Conservation (phyloP, 2,329 filamentous ascomycete genomes). For the Aspergillus ochraceoroseus region DNA sequence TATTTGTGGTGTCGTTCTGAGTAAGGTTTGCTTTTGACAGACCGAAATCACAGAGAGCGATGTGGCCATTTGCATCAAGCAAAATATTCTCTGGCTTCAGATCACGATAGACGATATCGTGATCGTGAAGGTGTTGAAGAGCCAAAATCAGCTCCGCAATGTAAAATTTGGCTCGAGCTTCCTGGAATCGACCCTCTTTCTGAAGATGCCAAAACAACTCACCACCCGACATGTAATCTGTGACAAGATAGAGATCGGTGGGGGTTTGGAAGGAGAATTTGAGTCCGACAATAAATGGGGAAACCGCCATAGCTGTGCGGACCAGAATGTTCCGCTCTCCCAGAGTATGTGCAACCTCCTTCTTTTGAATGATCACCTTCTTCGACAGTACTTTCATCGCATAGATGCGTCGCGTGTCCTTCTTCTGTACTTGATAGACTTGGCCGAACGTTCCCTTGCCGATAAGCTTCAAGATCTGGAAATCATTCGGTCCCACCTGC, state of each 20-base stretch:
- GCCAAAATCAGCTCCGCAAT: slow-evolving; percentile 96
- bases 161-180: slow-evolving; percentile 95
- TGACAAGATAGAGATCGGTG: slow-evolving; percentile 94
- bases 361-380: slow-evolving; percentile 99
- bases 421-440: slow-evolving; percentile 97
- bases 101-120: slow-evolving; percentile 97
- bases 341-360: slow-evolving; percentile 94
- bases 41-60: slow-evolving; percentile 95
- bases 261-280: slow-evolving; percentile 99
- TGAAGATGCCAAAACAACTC: slow-evolving; percentile 99
- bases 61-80: slow-evolving; percentile 93
- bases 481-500: slow-evolving; percentile 90
- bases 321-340: slow-evolving; percentile 97
- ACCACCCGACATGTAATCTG: slow-evolving; percentile 98
- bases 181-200: slow-evolving; percentile 92
- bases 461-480: slow-evolving; percentile 91
- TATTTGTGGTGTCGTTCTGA: slow-evolving; percentile 97
- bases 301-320: slow-evolving; percentile 89
- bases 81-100: slow-evolving; percentile 97
- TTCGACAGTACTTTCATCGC: slow-evolving; percentile 99
- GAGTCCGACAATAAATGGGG: slow-evolving; percentile 93
- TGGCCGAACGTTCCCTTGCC: slow-evolving; percentile 98
- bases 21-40: slow-evolving; percentile 95
- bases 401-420: slow-evolving; percentile 91
- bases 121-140: slow-evolving; percentile 89